phyloP scores from a whole-genome alignment of 2,329 filamentous ascomycete genomes.

The Aspergillus luchuensis region DNA sequence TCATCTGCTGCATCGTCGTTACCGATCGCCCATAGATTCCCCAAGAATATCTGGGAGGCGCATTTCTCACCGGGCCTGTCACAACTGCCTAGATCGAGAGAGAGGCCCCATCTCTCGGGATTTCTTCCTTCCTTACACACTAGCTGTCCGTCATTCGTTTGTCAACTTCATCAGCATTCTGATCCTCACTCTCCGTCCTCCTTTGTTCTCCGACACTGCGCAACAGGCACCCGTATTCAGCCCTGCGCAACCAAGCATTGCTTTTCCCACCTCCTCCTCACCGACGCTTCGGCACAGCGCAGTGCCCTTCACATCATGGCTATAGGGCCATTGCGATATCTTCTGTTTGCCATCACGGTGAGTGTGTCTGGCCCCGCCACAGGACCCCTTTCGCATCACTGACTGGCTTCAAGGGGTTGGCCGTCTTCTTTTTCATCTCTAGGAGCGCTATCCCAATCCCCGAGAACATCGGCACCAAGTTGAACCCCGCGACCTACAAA shows the following conservation, averaged over 20 bases:
- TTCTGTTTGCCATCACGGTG: slow-evolving; percentile 18
- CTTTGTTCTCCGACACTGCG: slow-evolving; percentile 1
- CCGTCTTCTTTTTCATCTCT: slow-evolving; percentile 81
- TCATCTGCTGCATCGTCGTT: slow-evolving; percentile 4
- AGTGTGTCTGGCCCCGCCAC: neutral
- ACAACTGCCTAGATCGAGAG: neutral
- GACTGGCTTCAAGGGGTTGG: slow-evolving; percentile 54
- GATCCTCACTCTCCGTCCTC: neutral
- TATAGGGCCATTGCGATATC: slow-evolving; percentile 21
- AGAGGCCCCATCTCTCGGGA: neutral
- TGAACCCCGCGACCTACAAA: slow-evolving; percentile 27
- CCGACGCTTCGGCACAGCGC: slow-evolving; percentile 14
- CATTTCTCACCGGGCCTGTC: neutral
- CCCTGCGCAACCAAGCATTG: neutral
- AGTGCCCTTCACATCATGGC: slow-evolving; percentile 16
- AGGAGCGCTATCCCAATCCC: slow-evolving; percentile 54
- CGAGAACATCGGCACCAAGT: slow-evolving; percentile 26
- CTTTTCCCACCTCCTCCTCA: neutral
- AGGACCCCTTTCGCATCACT: neutral
- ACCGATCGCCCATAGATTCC: slow-evolving; percentile 4
- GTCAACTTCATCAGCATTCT: neutral
- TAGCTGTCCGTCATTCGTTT: neutral
- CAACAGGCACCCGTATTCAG: slow-evolving; percentile 8
- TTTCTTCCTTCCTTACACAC: too few relatives aligned
- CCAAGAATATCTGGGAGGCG: neutral